These are phyloP conservation scores for Talaromyces islandicus DNA, from an alignment of 2,329 filamentous ascomycete species.

Conservation along the genomic window DNA sequence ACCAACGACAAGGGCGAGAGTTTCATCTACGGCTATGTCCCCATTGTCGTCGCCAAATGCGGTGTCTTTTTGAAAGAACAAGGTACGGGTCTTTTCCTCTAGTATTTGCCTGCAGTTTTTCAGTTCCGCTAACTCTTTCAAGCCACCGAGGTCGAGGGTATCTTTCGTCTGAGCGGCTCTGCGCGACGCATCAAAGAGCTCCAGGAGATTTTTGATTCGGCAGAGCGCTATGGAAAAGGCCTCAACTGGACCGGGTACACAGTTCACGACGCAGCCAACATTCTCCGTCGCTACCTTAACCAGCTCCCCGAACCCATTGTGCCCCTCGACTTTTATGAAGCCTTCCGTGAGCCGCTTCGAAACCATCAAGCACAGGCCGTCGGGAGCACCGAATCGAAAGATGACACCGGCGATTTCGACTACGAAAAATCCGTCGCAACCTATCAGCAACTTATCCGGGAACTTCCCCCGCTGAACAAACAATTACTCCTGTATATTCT, in stretches of 20 bases:
- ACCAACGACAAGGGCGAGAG: slow-evolving; percentile 88
- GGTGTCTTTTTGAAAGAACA: slow-evolving; percentile 97
- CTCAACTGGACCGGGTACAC: slow-evolving; percentile 97
- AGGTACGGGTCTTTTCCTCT: slow-evolving; percentile 52
- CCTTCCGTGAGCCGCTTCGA: slow-evolving; percentile 78
- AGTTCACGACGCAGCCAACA: slow-evolving; percentile 96
- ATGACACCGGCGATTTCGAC: slow-evolving; percentile 68
- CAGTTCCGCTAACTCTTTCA: not conserved
- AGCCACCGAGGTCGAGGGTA: slow-evolving; percentile 94
- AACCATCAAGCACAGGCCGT: slow-evolving; percentile 64
- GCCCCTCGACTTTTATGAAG: slow-evolving; percentile 85
- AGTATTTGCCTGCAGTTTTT: not conserved
- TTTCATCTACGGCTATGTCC: slow-evolving; percentile 97
- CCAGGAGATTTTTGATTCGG: slow-evolving; percentile 85
- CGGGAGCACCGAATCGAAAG: slow-evolving; percentile 58
- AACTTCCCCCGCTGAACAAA: slow-evolving; percentile 85
- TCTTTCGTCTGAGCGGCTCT: slow-evolving; percentile 91
- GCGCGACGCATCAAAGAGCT: slow-evolving; percentile 98
- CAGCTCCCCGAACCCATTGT: slow-evolving; percentile 95
- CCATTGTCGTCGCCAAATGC: slow-evolving; percentile 96
- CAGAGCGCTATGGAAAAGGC: slow-evolving; percentile 92
- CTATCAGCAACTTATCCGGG: slow-evolving; percentile 87
- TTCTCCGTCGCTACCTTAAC: slow-evolving; percentile 90
- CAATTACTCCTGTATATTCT: slow-evolving; percentile 93
- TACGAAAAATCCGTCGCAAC: slow-evolving; percentile 68